Evolutionary conservation across 768 basidiomycete genomes (phyloP).

Genomic region (Suillus subaureus): DNA sequence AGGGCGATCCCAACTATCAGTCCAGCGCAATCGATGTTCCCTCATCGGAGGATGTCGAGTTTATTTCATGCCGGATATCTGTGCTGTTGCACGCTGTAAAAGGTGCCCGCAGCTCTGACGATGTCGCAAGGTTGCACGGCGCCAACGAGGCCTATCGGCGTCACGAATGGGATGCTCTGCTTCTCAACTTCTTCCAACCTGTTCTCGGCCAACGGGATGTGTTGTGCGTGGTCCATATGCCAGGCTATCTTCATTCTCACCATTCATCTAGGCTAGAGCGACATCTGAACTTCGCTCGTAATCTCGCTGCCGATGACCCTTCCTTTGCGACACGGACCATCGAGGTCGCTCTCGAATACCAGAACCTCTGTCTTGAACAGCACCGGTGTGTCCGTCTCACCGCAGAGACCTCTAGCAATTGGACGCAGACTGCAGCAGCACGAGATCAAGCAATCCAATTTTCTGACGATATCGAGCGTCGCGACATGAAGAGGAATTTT

Average conservation of each 20-base stretch:
- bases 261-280: background rate
- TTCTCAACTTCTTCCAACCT: background rate
- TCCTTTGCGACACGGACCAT: background rate
- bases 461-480: background rate
- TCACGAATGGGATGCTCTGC: conserved; percentile 1
- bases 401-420: background rate
- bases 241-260: background rate
- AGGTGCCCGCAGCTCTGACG: background rate
- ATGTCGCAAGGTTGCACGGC: background rate
- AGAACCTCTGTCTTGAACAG: background rate
- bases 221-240: background rate
- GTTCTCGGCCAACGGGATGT: background rate
- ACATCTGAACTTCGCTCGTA: background rate
- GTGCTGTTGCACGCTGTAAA: background rate
- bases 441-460: background rate
- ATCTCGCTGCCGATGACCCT: background rate
- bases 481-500: background rate
- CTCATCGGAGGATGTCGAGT: background rate
- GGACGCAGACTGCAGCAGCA: background rate
- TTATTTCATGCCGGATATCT: background rate
- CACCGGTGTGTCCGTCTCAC: background rate
- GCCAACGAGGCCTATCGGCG: conserved; percentile 1
- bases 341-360: rapidly evolving
- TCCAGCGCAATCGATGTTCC: no score
- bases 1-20: no score